Evolutionary conservation across 2,329 filamentous ascomycete genomes (phyloP).

Genomic region (Penicillium digitatum): DNA sequence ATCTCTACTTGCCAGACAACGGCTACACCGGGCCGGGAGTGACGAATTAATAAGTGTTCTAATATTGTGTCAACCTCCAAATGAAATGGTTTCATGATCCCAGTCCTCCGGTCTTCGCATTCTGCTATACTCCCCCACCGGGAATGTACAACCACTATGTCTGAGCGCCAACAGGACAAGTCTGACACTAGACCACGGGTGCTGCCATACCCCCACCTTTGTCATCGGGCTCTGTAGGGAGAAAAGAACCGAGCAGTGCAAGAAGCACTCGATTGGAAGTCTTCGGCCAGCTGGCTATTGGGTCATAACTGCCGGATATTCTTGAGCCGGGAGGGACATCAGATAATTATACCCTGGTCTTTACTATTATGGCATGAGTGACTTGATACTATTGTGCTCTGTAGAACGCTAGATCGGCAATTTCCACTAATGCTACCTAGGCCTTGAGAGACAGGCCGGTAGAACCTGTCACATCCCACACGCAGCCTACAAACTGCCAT

Average conservation of each 20-base stretch:
- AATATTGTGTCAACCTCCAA: slow-evolving; percentile 17
- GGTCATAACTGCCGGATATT: neutral
- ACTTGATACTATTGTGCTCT: neutral
- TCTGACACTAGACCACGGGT: neutral
- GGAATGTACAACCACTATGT: neutral
- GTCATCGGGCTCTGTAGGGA: neutral
- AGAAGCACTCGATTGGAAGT: neutral
- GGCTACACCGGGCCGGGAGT: slow-evolving; percentile 72
- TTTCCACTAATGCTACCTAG: neutral
- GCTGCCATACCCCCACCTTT: neutral
- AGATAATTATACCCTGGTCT: slow-evolving; percentile 1
- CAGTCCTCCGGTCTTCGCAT: neutral
- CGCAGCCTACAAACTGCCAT: neutral
- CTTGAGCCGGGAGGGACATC: neutral
- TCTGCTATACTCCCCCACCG: neutral
- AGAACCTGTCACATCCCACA: slow-evolving; percentile 1
- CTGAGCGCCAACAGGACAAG: neutral
- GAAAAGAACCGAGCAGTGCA: neutral
- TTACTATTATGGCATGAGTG: slow-evolving; percentile 7
- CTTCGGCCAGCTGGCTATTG: neutral
- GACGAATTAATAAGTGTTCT: slow-evolving; percentile 33
- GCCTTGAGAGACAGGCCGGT: neutral
- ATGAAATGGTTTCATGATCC: slow-evolving; percentile 19
- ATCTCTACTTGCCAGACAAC: slow-evolving; percentile 92
- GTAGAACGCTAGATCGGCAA: neutral